phyloP scores from a whole-genome alignment of 139 green algal species.

The Chlorella sp. region DNA sequence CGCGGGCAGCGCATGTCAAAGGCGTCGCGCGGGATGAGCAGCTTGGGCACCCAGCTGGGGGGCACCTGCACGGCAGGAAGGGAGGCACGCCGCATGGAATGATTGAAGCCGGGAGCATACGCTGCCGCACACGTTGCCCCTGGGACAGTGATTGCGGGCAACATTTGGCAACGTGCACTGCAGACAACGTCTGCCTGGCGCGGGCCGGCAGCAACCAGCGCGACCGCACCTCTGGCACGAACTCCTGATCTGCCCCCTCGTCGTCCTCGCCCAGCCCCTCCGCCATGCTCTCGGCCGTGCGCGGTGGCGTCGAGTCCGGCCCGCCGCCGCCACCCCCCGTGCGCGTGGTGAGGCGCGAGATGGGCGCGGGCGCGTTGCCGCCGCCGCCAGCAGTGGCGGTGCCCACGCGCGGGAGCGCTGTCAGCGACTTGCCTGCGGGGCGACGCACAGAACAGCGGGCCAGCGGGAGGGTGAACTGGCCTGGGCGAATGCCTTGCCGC shows the following conservation, averaged over 20 bases:
- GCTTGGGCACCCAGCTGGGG: constrained; percentile 63
- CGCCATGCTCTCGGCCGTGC: constrained; percentile 21
- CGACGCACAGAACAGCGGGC: no score
- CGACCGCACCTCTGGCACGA: constrained; percentile 62
- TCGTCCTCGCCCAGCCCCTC: constrained; percentile 3
- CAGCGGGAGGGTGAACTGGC: no score
- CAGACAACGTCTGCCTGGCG: no score
- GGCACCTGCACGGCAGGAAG: no score
- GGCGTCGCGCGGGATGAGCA: constrained; percentile 58
- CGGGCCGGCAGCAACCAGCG: no score
- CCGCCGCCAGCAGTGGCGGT: background rate
- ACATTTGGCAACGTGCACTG: no score
- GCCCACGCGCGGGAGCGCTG: background rate
- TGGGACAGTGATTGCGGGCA: no score
- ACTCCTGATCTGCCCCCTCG: constrained; percentile 13
- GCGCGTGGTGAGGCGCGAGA: background rate
- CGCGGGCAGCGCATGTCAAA: constrained; percentile 78
- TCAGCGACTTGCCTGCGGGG: background rate
- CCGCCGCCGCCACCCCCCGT: background rate
- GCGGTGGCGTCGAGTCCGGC: constrained; percentile 14
- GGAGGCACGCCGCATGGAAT: no score
- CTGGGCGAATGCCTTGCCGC: no score
- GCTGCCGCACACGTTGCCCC: no score
- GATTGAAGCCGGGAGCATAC: no score
- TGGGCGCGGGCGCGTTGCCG: background rate